phyloP scores from a whole-genome alignment of 768 basidiomycete genomes.

The Pisolithus orientalis region DNA sequence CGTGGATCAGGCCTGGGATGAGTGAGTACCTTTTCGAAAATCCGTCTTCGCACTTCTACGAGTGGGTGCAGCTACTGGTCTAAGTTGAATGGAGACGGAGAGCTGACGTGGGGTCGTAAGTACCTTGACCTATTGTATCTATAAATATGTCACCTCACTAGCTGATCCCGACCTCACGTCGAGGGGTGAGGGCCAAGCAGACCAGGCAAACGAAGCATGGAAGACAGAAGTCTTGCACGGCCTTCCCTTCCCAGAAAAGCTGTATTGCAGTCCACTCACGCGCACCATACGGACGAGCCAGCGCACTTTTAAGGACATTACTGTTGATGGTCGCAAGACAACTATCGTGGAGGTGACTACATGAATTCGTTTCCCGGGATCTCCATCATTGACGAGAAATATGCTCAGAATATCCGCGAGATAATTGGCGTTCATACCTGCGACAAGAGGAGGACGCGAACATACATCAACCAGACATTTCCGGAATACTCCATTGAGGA shows the following conservation, averaged over 20 bases:
- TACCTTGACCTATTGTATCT: conserved; percentile 5
- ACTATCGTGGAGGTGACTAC: conserved; percentile 50
- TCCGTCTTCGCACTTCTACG: not conserved
- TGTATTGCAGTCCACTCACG: conserved; percentile 60
- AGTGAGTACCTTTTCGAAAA: conserved; percentile 31
- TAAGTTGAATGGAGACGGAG: conserved; percentile 55
- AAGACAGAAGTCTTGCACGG: conserved; percentile 31
- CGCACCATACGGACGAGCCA: conserved; percentile 54
- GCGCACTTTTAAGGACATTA: conserved; percentile 42
- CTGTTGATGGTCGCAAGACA: conserved; percentile 25
- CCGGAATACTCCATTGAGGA: conserved; percentile 50
- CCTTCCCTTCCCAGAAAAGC: conserved; percentile 47
- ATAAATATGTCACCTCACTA: conserved; percentile 14
- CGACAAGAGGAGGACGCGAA: conserved; percentile 50
- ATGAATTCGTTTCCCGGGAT: not conserved
- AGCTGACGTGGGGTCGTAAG: conserved; percentile 71
- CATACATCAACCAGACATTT: conserved; percentile 42
- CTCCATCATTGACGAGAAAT: not conserved
- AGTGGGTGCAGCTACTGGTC: conserved; percentile 48
- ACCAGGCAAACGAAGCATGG: conserved; percentile 36
- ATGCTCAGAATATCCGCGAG: conserved; percentile 58
- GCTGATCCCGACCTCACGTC: conserved; percentile 64
- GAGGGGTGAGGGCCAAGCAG: conserved; percentile 52
- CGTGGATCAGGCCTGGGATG: conserved; percentile 44
- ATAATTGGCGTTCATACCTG: conserved; percentile 64